Evolutionary conservation across 192 early-diverging fungal species (phyloP).

Genomic region (Podila minutissima): DNA sequence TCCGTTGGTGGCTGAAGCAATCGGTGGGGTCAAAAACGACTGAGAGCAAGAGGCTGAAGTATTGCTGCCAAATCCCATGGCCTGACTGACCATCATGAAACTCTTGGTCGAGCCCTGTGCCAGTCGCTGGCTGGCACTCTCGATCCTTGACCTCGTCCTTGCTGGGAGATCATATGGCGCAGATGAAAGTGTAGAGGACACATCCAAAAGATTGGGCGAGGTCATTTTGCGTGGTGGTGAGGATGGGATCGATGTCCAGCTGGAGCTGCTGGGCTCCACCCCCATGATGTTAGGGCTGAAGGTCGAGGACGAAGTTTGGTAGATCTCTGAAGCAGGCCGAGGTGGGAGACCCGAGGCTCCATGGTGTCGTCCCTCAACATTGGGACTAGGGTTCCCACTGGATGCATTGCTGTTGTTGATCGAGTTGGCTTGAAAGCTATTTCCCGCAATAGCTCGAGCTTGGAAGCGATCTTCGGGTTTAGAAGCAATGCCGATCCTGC

Average conservation of each 20-base stretch:
- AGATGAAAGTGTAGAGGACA: not conserved
- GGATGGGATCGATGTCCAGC: not conserved
- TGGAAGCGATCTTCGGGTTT: slow-evolving; percentile 7
- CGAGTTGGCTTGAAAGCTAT: not conserved
- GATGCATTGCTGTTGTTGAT: too few species aligned
- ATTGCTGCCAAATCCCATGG: slow-evolving; percentile 11
- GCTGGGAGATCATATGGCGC: not conserved
- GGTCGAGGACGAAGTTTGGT: not conserved
- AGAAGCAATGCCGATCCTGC: slow-evolving; percentile 21
- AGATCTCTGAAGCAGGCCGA: not conserved
- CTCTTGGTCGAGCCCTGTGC: slow-evolving; percentile 4
- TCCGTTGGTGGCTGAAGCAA: not conserved
- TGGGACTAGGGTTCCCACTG: too few species aligned
- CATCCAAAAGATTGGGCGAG: not conserved
- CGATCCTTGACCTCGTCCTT: not conserved
- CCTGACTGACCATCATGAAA: slow-evolving; percentile 10
- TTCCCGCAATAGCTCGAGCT: not conserved
- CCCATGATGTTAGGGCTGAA: not conserved
- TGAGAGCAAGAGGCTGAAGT: slow-evolving; percentile 1
- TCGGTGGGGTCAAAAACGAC: not conserved
- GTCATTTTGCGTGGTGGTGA: slow-evolving; percentile 5
- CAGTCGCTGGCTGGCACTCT: not conserved
- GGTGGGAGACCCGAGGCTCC: not conserved
- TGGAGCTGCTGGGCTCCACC: not conserved
- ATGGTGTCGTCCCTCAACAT: too few species aligned